phyloP scores from a whole-genome alignment of 2,329 filamentous ascomycete species.

The Penicillium brevicompactum region DNA sequence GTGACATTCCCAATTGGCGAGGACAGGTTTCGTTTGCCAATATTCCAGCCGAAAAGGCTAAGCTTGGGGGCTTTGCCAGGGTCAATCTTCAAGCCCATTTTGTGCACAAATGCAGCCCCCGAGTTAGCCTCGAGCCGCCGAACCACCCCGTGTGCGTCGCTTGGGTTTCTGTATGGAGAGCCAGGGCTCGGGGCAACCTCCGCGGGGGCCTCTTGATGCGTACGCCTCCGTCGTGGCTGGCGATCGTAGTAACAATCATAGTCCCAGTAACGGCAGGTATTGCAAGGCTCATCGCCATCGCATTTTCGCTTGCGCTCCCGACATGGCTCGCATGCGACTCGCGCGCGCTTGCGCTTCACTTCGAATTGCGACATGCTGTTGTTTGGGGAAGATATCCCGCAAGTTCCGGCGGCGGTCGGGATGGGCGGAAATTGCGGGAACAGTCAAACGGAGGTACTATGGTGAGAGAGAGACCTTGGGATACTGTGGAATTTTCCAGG shows the following conservation, averaged over 20 bases:
- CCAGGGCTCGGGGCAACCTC: background rate
- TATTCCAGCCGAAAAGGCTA: constrained; percentile 59
- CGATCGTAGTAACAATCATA: constrained; percentile 32
- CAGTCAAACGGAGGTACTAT: background rate
- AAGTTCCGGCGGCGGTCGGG: background rate
- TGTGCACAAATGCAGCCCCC: constrained; percentile 55
- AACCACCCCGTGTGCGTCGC: constrained; percentile 28
- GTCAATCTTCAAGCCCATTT: constrained; percentile 55
- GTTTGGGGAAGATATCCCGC: background rate
- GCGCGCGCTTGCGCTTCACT: constrained; percentile 27
- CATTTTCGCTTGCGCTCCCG: constrained; percentile 35
- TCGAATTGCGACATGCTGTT: background rate
- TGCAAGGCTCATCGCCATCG: constrained; percentile 28
- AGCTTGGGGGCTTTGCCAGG: constrained; percentile 54
- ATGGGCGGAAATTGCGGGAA: background rate
- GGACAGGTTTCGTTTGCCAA: constrained; percentile 32
- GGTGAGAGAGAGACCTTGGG: background rate
- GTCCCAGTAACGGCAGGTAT: constrained; percentile 30
- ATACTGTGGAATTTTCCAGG: background rate
- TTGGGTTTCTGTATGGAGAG: constrained; percentile 2
- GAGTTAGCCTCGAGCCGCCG: constrained; percentile 55
- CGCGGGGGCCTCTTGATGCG: constrained; percentile 3
- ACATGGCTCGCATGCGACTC: constrained; percentile 31
- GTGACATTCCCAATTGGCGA: constrained; percentile 3
- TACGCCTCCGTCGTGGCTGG: constrained; percentile 6